Evolutionary conservation across 306 rosid genomes (phyloP).

Genomic region (Aeschynomene evenia): DNA sequence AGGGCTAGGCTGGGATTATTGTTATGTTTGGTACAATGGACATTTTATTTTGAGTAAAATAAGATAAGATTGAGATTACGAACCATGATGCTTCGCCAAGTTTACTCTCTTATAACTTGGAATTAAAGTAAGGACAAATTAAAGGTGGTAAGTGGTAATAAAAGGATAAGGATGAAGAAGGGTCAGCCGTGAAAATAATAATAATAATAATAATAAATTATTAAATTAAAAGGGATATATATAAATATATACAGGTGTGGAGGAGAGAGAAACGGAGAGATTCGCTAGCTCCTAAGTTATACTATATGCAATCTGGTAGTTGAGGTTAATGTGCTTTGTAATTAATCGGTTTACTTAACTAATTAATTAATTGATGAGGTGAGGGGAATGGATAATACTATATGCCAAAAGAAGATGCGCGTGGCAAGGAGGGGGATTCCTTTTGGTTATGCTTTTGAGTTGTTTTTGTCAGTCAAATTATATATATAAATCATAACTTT

Average conservation of each 20-base stretch:
- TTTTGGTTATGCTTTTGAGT: slow-evolving; percentile 63
- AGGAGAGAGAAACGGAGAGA: slow-evolving; percentile 33
- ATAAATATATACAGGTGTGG: no score
- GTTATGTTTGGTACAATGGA: slow-evolving; percentile 3
- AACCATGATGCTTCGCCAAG: slow-evolving; percentile 13
- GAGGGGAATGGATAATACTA: slow-evolving; percentile 4
- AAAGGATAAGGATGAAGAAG: slow-evolving; percentile 71
- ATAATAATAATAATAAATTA: no score
- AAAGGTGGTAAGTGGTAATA: slow-evolving; percentile 25
- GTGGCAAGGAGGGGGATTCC: slow-evolving; percentile 57
- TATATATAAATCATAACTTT: slow-evolving; percentile 15
- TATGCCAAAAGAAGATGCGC: slow-evolving; percentile 60
- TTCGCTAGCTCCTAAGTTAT: slow-evolving; percentile 38
- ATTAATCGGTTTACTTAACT: background rate
- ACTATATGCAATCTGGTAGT: slow-evolving; percentile 17
- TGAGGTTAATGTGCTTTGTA: slow-evolving; percentile 2
- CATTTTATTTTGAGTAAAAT: slow-evolving; percentile 36
- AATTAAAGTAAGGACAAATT: slow-evolving; percentile 36
- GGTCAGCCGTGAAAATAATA: slow-evolving; percentile 23
- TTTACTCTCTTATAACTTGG: slow-evolving; percentile 33
- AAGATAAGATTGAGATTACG: slow-evolving; percentile 29
- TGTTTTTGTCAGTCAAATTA: slow-evolving; percentile 34
- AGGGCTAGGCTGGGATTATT: slow-evolving; percentile 22
- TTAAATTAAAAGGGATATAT: no score
- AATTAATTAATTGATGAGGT: slow-evolving; percentile 26